These are phyloP conservation scores for Penicillium corylophilum DNA, from an alignment of 2,329 filamentous ascomycete species.

Conservation along the genomic window DNA sequence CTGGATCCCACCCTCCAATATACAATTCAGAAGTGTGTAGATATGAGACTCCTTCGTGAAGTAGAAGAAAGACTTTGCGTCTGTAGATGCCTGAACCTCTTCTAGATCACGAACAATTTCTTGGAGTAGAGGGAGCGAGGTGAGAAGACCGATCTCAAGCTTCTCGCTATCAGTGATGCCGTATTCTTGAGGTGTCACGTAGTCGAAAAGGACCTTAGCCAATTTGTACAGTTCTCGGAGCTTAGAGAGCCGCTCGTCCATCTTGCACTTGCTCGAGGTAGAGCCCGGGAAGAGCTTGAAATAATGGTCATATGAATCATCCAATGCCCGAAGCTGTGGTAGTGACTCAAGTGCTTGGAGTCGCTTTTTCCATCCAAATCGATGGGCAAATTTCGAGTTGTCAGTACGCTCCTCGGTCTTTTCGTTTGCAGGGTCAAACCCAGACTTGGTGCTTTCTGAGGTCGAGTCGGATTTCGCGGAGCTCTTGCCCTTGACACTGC, in stretches of 20 bases:
- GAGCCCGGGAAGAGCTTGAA: slow-evolving; percentile 86
- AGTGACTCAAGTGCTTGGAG: slow-evolving; percentile 49
- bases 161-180: slow-evolving; percentile 95
- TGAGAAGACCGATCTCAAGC: slow-evolving; percentile 94
- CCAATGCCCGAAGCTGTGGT: slow-evolving; percentile 46
- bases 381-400: slow-evolving; percentile 36
- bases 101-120: slow-evolving; percentile 97
- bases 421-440: slow-evolving; percentile 23
- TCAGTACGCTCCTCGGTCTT: slow-evolving; percentile 34
- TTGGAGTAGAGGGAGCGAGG: slow-evolving; percentile 86
- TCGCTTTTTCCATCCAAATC: slow-evolving; percentile 52
- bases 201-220: slow-evolving; percentile 94
- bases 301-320: slow-evolving; percentile 66
- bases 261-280: slow-evolving; percentile 71
- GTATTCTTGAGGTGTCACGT: slow-evolving; percentile 97
- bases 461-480: slow-evolving; percentile 19
- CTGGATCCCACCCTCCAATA: slow-evolving; percentile 92
- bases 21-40: slow-evolving; percentile 96
- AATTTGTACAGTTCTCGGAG: slow-evolving; percentile 90
- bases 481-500: slow-evolving; percentile 29
- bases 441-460: slow-evolving; percentile 23
- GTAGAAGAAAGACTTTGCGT: slow-evolving; percentile 96
- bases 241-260: slow-evolving; percentile 81
- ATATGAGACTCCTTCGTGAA: slow-evolving; percentile 99
- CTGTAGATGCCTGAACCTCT: slow-evolving; percentile 91